Evolutionary conservation across 2,329 filamentous ascomycete genomes (phyloP).

Genomic region (Cordyceps farinosa): DNA sequence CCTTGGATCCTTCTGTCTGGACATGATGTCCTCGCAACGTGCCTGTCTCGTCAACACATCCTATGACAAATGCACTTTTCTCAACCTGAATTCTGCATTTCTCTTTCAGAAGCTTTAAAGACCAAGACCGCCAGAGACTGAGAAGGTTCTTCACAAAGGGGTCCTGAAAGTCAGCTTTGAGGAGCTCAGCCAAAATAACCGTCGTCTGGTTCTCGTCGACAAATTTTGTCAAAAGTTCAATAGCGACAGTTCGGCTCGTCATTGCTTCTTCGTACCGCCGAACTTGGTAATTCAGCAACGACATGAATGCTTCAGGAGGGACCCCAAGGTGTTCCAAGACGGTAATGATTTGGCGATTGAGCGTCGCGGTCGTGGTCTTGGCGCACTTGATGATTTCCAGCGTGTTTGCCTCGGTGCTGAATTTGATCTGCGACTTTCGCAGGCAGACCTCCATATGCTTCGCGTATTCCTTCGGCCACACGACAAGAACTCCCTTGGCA

Average conservation of each 20-base stretch:
- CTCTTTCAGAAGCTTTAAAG: slow-evolving; percentile 84
- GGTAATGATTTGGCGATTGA: slow-evolving; percentile 87
- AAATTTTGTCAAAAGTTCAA: slow-evolving; percentile 65
- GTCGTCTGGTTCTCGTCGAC: slow-evolving; percentile 85
- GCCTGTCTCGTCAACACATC: slow-evolving; percentile 80
- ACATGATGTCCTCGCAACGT: slow-evolving; percentile 68
- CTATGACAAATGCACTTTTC: slow-evolving; percentile 81
- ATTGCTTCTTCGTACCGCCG: slow-evolving; percentile 67
- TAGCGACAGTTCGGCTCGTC: slow-evolving; percentile 59
- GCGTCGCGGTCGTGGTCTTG: slow-evolving; percentile 67
- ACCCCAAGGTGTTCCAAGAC: slow-evolving; percentile 81
- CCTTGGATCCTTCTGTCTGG: slow-evolving; percentile 36
- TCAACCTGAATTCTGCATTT: slow-evolving; percentile 83
- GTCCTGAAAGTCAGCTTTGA: slow-evolving; percentile 78
- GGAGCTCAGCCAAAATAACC: slow-evolving; percentile 68
- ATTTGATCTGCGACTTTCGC: slow-evolving; percentile 84
- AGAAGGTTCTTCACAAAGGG: slow-evolving; percentile 80
- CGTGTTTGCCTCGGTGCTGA: slow-evolving; percentile 64
- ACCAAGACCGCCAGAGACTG: slow-evolving; percentile 83
- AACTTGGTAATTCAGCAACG: slow-evolving; percentile 66
- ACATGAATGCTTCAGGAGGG: slow-evolving; percentile 59
- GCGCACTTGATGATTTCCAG: slow-evolving; percentile 86
- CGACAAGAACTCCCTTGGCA: slow-evolving; percentile 81
- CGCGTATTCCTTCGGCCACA: slow-evolving; percentile 60
- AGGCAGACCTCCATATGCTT: slow-evolving; percentile 69